Conservation (phyloP, 2,329 filamentous ascomycete genomes). For the Ceratocystis colombiana region DNA sequence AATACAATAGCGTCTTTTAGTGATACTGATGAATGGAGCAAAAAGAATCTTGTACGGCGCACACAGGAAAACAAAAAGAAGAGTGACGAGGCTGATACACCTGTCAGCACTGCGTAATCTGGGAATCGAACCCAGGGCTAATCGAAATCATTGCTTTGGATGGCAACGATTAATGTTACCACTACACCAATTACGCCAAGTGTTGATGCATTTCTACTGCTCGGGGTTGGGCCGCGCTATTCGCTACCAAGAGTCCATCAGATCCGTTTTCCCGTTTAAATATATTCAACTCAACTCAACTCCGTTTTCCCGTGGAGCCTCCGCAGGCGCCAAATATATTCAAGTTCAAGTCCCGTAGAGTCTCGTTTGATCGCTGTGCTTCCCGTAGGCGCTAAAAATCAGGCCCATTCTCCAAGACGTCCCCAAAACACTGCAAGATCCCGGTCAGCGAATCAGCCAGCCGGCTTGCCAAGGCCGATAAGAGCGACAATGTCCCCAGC, state of each 20-base stretch:
- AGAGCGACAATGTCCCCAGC: no score
- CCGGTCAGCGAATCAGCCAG: no score
- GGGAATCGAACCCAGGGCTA: constrained; percentile 15
- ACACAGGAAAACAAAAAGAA: not conserved
- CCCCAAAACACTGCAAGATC: no score
- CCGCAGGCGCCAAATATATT: no score
- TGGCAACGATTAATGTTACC: constrained; percentile 16
- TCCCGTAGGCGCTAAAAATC: no score
- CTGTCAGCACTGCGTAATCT: not conserved
- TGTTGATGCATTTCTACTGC: not conserved
- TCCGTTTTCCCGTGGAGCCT: no score
- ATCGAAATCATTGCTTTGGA: constrained; percentile 8
- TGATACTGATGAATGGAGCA: not conserved
- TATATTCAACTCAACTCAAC: no score
- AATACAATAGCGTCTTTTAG: not conserved
- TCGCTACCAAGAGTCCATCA: not conserved
- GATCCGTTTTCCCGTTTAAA: no score
- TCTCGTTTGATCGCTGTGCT: no score
- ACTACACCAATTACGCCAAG: constrained; percentile 10
- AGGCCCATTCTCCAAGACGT: no score
- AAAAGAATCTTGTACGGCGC: not conserved
- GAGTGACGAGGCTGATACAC: not conserved
- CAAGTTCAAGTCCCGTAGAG: no score
- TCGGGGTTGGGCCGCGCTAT: not conserved
- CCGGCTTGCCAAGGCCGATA: no score